These are phyloP conservation scores for Tolypocladium guangdongense DNA, from an alignment of 2,329 filamentous ascomycete genomes.

Conservation along the genomic window DNA sequence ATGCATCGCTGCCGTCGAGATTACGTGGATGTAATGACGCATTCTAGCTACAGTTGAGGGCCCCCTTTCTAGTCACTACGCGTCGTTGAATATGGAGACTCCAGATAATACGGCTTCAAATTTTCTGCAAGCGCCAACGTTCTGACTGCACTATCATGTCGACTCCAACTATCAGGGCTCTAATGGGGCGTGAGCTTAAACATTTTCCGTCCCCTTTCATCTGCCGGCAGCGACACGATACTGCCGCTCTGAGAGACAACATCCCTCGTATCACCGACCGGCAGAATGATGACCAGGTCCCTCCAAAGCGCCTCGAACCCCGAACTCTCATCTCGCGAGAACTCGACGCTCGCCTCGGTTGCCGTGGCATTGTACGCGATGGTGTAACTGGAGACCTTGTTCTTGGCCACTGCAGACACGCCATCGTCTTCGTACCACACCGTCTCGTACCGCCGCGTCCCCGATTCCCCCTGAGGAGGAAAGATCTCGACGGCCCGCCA, in stretches of 20 bases:
- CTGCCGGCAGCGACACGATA: not conserved
- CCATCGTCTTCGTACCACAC: slow-evolving; percentile 29
- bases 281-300: slow-evolving; percentile 18
- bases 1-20: too few relatives aligned
- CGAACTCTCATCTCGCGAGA: slow-evolving; percentile 17
- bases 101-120: too few relatives aligned
- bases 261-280: slow-evolving; percentile 16
- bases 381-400: slow-evolving; percentile 20
- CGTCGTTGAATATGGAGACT: too few relatives aligned
- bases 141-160: too few relatives aligned
- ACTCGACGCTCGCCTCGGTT: slow-evolving; percentile 13
- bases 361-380: slow-evolving; percentile 13
- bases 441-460: slow-evolving; percentile 15
- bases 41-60: too few relatives aligned
- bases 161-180: not conserved
- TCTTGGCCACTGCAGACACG: slow-evolving; percentile 17
- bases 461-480: slow-evolving; percentile 16
- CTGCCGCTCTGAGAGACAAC: slow-evolving; percentile 6
- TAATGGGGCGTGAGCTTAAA: not conserved
- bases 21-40: too few relatives aligned
- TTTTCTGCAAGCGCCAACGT: too few relatives aligned
- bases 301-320: slow-evolving; percentile 25
- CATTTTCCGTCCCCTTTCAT: not conserved
- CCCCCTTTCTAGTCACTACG: too few relatives aligned
- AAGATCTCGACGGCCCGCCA: slow-evolving; percentile 32